A percentile compares a stretch with the other conserved stretches of the same genome.
phyloP scores from a whole-genome alignment of 2,329 filamentous ascomycete genomes.

The Pseudocercospora ulei region DNA sequence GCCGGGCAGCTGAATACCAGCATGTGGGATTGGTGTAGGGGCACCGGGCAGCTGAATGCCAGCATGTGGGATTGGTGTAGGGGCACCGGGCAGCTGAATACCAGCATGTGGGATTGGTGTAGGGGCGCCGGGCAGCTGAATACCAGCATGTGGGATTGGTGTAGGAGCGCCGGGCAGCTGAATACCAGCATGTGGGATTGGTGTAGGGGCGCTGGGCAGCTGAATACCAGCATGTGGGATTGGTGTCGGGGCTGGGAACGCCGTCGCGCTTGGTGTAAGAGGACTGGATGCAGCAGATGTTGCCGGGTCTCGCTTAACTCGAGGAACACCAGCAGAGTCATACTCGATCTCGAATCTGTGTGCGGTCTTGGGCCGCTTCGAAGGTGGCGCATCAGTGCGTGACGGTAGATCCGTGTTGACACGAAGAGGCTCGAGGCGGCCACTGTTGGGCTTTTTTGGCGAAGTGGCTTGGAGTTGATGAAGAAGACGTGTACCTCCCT shows the following conservation, averaged over 20 bases:
- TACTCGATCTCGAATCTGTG: constrained; percentile 24
- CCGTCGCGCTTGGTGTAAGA: constrained; percentile 1
- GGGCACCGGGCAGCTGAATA: no score
- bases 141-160: background rate
- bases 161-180: no score
- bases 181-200: no score
- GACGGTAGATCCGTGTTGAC: constrained; percentile 15
- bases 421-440: constrained; percentile 24
- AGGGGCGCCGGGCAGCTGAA: background rate
- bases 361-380: constrained; percentile 19
- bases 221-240: no score
- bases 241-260: background rate
- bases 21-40: no score
- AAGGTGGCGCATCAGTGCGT: constrained; percentile 8
- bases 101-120: no score
- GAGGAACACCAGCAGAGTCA: constrained; percentile 22
- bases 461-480: constrained; percentile 27
- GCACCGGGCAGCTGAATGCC: background rate
- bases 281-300: constrained; percentile 1
- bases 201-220: background rate
- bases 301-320: constrained; percentile 11
- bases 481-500: constrained; percentile 19
- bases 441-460: constrained; percentile 27
- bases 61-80: background rate
- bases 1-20: no score